Percentiles rank a stretch among this genome's conserved stretches.
phyloP scores from a whole-genome alignment of 148 eudicot genomes.

The Hydrangea macrophylla region DNA sequence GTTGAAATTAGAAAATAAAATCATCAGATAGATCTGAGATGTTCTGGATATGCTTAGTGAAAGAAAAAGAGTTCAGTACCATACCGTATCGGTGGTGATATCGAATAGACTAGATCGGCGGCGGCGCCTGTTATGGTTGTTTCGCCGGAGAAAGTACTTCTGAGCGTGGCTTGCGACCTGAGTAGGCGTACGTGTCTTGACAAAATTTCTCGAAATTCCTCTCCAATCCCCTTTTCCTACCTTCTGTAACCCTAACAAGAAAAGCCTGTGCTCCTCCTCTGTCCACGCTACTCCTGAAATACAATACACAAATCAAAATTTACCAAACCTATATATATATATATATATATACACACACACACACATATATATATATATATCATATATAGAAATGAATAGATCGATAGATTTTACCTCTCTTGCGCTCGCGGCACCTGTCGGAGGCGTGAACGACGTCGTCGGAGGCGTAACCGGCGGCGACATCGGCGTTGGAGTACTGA shows the following conservation, averaged over 20 bases:
- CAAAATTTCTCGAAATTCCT: slow-evolving; percentile 71
- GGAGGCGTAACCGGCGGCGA: slow-evolving; percentile 52
- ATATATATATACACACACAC: neutral
- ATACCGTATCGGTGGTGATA: slow-evolving; percentile 75
- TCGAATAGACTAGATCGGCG: slow-evolving; percentile 83
- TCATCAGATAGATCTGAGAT: no score
- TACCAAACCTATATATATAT: no score
- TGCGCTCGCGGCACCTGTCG: slow-evolving; percentile 55
- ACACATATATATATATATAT: neutral
- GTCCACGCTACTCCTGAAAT: slow-evolving; percentile 70
- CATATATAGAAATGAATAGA: slow-evolving; percentile 1
- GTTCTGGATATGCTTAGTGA: no score
- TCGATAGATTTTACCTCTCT: slow-evolving; percentile 50
- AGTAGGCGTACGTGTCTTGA: slow-evolving; percentile 77
- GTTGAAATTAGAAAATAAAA: no score
- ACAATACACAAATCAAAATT: neutral
- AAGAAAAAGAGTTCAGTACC: no score
- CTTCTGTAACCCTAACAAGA: slow-evolving; percentile 61
- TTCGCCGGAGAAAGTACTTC: slow-evolving; percentile 64
- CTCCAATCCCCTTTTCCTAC: slow-evolving; percentile 85
- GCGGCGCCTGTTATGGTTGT: slow-evolving; percentile 63
- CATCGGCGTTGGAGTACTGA: slow-evolving; percentile 10
- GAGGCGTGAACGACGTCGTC: slow-evolving; percentile 49
- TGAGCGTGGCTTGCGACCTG: slow-evolving; percentile 90
- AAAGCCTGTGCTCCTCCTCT: slow-evolving; percentile 75